Evolutionary conservation across 208 protist genomes (phyloP).

Genomic region (Acanthamoeba royreba): DNA sequence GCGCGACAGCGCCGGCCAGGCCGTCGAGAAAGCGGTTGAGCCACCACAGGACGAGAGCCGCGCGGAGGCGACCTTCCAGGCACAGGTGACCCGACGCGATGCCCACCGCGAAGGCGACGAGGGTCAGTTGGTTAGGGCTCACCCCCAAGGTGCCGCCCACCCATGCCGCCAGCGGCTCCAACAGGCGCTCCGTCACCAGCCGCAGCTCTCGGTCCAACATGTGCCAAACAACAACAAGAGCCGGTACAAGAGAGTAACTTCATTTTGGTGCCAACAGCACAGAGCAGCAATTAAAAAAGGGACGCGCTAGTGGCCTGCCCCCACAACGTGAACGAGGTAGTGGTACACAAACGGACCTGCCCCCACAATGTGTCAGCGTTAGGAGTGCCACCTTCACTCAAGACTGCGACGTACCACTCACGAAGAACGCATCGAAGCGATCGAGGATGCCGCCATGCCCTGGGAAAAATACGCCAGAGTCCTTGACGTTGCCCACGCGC

Average conservation of each 20-base stretch:
- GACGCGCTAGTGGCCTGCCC: not conserved
- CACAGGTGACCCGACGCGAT: not conserved
- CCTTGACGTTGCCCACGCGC: not conserved
- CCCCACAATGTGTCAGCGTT: not conserved
- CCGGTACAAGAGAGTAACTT: not conserved
- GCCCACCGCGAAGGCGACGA: not conserved
- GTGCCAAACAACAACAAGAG: not conserved
- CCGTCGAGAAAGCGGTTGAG: conserved; percentile 5
- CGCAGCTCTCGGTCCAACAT: not conserved
- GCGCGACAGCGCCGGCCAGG: conserved; percentile 17
- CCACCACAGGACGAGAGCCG: conserved; percentile 8
- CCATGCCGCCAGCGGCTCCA: not conserved
- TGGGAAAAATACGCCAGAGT: conserved; percentile 35
- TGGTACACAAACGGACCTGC: not conserved
- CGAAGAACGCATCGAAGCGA: conserved; percentile 32
- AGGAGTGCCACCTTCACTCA: not conserved
- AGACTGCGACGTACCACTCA: not conserved
- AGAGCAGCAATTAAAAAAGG: not conserved
- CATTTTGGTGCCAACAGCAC: not conserved
- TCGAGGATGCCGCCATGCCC: conserved; percentile 36
- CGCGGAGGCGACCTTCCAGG: not conserved
- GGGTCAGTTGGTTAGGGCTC: not conserved
- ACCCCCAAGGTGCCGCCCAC: not conserved
- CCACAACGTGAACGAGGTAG: not conserved
- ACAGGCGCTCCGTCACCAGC: not conserved